Evolutionary conservation across 768 basidiomycete genomes (phyloP).

Genomic region (Tulasnella sp.): DNA sequence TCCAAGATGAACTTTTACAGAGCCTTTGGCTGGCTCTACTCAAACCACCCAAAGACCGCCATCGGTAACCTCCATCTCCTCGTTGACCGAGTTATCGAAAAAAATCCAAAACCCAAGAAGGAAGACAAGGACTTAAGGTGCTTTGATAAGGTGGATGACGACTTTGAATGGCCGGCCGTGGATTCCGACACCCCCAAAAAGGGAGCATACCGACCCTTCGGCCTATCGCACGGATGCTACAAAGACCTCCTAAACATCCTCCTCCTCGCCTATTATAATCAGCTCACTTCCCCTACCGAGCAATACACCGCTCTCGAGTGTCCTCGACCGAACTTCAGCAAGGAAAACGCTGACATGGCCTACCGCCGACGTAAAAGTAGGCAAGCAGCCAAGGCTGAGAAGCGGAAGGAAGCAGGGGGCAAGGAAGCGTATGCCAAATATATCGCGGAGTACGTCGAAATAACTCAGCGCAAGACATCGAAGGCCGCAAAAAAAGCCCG

Average conservation of each 20-base stretch:
- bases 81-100: constrained; percentile 56
- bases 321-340: constrained; percentile 23
- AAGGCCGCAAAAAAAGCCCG: constrained; percentile 23
- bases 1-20: constrained; percentile 64
- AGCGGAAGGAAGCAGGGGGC: neutral
- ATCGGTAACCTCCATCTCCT: constrained; percentile 61
- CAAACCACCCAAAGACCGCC: constrained; percentile 70
- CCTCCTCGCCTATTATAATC: constrained; percentile 57
- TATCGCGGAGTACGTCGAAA: constrained; percentile 37
- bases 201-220: constrained; percentile 36
- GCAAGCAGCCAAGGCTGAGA: constrained; percentile 7
- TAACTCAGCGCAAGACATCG: neutral
- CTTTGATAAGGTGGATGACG: constrained; percentile 14
- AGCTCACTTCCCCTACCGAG: constrained; percentile 46
- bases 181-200: constrained; percentile 33
- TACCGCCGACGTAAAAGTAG: neutral
- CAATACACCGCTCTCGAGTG: constrained; percentile 34
- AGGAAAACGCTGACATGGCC: neutral
- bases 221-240: constrained; percentile 65
- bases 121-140: constrained; percentile 34
- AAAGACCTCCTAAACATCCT: constrained; percentile 75
- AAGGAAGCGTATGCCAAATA: constrained; percentile 29
- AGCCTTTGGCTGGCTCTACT: constrained; percentile 67
- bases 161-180: constrained; percentile 24
- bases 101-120: constrained; percentile 39